Conservation (phyloP, 2,329 filamentous ascomycete species). For the Seiridium unicorne region DNA sequence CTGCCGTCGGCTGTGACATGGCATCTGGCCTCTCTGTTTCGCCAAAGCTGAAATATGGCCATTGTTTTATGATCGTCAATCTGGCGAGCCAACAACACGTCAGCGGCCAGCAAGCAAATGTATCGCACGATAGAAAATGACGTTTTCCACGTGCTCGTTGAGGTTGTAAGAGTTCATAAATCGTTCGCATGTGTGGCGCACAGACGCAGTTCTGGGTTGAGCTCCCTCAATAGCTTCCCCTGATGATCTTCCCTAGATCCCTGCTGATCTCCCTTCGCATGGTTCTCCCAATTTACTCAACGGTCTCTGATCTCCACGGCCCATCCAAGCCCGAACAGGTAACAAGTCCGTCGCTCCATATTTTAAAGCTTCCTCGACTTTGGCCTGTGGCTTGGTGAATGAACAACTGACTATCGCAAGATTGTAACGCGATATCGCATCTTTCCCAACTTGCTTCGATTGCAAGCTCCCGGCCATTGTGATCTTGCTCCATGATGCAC, state of each 20-base stretch:
- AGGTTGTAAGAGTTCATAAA: not conserved
- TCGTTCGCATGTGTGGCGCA: not conserved
- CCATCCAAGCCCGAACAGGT: not conserved
- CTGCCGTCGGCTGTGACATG: no score
- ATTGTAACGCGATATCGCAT: not conserved
- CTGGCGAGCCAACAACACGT: no score
- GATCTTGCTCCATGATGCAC: not conserved
- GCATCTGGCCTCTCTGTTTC: no score
- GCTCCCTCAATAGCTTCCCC: not conserved
- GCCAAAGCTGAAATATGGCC: no score
- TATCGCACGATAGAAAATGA: not conserved
- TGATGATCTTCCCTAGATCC: not conserved
- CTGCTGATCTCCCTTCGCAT: not conserved
- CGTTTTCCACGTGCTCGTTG: not conserved
- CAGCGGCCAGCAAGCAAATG: not conserved
- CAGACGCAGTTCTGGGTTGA: not conserved
- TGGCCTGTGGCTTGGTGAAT: not conserved
- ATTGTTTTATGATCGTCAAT: no score
- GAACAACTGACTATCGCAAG: not conserved
- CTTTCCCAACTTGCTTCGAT: not conserved
- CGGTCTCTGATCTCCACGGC: not conserved
- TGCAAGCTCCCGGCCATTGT: not conserved
- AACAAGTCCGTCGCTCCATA: not conserved
- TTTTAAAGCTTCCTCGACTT: constrained; percentile 1
- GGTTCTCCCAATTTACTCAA: not conserved